Base-by-base conservation (phyloP, 2,329 filamentous ascomycete species). In the Colletotrichum karsti region DNA sequence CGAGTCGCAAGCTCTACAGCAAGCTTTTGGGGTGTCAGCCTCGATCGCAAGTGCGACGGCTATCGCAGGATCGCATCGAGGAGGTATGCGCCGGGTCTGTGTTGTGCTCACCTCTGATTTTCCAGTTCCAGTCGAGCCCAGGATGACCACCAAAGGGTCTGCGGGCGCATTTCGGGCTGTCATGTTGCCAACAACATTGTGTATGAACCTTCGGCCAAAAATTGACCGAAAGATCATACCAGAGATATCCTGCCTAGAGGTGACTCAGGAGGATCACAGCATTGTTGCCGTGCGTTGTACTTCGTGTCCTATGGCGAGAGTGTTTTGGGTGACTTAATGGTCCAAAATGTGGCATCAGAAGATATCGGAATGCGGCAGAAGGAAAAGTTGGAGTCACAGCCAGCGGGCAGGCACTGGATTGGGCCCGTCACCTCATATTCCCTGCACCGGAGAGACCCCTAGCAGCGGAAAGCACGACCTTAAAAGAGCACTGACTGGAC, bases 91-190 rank as follows among this genome's bases (percentile, higher is more conserved):
- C 26, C 26, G 26, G 15, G 9, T 12, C 1, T 28, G 46, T 26
- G 12, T 22, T n/a, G 6, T 53, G 70, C 83, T 75, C 84, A 97
- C 94, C 83, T 97, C 92, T 41, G 94, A 97, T 81, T 97, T 97
- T 70, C 95, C 95, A 1, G 95, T 98, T 65, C 95, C 95, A 9
- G 95, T 98, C 53, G 95, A 93, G 72, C 95, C 95, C 54, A 98
- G 86, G 69, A 98, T 88, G 54, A 93, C 90, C 74, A 98, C 86
- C 70, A 98, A 82, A 24, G 94, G 92, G 74, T 85, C 77, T 55
- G 76, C 74, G 18, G 85, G 85, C 63, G 78, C 73, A 56, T 50
- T 42, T 64, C 67, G 63, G 37, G 61, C 50, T 51, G 68, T 67
- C 68, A 69, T 70, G 41, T 48, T 75, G 66, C 51, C 68, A 58